phyloP scores from a whole-genome alignment of 306 rosid species.

The Vigna unguiculata region DNA sequence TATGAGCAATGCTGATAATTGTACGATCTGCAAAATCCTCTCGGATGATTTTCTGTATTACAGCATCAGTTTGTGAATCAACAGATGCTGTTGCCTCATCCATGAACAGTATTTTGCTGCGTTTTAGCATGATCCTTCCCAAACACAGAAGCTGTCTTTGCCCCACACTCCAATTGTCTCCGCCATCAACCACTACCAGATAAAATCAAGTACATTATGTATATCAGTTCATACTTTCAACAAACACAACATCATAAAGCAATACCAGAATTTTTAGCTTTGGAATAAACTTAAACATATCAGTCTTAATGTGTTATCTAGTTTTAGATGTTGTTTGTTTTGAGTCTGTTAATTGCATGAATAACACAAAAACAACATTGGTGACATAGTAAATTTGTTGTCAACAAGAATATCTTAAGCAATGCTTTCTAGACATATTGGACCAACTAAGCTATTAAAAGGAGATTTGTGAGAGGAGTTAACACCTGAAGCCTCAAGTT shows the following conservation, averaged over 20 bases:
- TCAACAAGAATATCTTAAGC: neutral
- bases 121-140: constrained; percentile 87
- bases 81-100: constrained; percentile 96
- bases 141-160: constrained; percentile 88
- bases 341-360: no score
- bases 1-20: constrained; percentile 88
- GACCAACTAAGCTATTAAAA: constrained; percentile 8
- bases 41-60: constrained; percentile 76
- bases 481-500: constrained; percentile 79
- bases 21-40: constrained; percentile 81
- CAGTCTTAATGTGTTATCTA: no score
- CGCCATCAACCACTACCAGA: constrained; percentile 69
- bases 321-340: no score
- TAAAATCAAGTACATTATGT: neutral
- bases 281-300: no score
- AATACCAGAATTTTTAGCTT: neutral
- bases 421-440: constrained; percentile 16
- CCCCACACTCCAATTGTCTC: constrained; percentile 97
- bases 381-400: no score
- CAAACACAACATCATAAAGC: neutral
- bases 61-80: constrained; percentile 89
- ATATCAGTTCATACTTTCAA: constrained; percentile 6
- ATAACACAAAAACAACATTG: no score
- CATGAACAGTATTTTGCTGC: constrained; percentile 73
- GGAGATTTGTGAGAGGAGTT: constrained; percentile 33